Evolutionary conservation across 2,329 filamentous ascomycete species (phyloP).

Genomic region (Bimuria novae-zelandiae): DNA sequence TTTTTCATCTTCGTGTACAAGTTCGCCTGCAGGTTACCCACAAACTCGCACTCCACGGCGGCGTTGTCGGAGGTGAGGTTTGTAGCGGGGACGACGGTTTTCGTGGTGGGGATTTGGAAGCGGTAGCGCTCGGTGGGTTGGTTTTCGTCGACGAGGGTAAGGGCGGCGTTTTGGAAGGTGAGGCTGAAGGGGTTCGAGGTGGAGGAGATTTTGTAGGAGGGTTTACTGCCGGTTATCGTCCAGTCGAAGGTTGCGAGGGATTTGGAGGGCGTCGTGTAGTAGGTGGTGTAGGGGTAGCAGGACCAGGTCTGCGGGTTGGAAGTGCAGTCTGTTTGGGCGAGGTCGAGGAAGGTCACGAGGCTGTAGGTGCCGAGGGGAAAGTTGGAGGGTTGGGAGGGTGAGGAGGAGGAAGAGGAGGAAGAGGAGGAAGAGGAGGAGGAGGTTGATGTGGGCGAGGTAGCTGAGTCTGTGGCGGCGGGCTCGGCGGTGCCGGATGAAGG

Average conservation of each 20-base stretch:
- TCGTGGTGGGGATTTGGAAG: constrained; percentile 61
- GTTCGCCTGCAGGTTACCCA: constrained; percentile 57
- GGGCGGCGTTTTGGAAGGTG: constrained; percentile 57
- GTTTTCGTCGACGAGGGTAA: constrained; percentile 56
- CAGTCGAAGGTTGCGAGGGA: constrained; percentile 63
- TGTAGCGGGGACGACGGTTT: constrained; percentile 56
- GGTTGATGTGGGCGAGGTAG: constrained; percentile 14
- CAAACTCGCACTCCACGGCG: constrained; percentile 62
- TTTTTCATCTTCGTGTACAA: constrained; percentile 63
- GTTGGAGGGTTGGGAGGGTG: constrained; percentile 30
- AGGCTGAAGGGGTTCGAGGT: constrained; percentile 62
- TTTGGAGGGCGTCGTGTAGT: constrained; percentile 48
- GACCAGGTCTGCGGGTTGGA: constrained; percentile 63
- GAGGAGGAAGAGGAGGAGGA: constrained; percentile 22
- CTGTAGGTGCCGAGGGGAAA: constrained; percentile 69
- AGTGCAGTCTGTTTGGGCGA: constrained; percentile 61
- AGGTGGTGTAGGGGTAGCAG: constrained; percentile 63
- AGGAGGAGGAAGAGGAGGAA: constrained; percentile 18
- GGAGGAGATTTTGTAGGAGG: constrained; percentile 60
- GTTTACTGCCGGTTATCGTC: constrained; percentile 56
- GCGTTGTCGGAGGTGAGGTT: constrained; percentile 51
- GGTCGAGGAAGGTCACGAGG: constrained; percentile 62
- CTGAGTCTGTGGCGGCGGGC: constrained; percentile 11
- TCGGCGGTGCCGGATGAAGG: constrained; percentile 1
- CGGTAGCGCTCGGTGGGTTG: constrained; percentile 59